A percentile compares a stretch with the other conserved stretches of the same genome.
phyloP scores from a whole-genome alignment of 179 eudicot genomes.

The Gypsophila paniculata region DNA sequence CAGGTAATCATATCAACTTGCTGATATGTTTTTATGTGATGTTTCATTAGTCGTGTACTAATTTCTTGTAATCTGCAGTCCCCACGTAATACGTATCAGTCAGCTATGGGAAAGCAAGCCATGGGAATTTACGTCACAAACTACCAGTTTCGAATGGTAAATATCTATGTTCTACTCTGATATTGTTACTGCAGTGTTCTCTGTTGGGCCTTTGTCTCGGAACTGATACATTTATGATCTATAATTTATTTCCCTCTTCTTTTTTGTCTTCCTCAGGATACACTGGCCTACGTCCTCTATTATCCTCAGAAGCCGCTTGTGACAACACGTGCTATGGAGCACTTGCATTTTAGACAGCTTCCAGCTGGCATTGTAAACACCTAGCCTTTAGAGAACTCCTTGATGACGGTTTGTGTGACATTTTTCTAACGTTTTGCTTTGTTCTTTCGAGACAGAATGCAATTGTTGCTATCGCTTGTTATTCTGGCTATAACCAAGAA shows the following conservation, averaged over 20 bases:
- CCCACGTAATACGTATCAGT: constrained; percentile 95
- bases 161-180: not conserved
- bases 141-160: constrained; percentile 89
- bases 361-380: constrained; percentile 81
- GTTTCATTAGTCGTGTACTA: constrained; percentile 8
- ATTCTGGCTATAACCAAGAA: constrained; percentile 95
- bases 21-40: not conserved
- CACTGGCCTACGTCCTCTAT: constrained; percentile 85
- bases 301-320: constrained; percentile 96
- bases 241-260: not conserved
- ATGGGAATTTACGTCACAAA: constrained; percentile 98
- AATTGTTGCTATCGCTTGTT: constrained; percentile 87
- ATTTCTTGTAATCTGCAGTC: constrained; percentile 43
- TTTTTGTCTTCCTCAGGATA: constrained; percentile 44
- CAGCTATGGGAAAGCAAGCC: constrained; percentile 99
- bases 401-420: not conserved
- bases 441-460: constrained; percentile 50
- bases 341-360: constrained; percentile 86
- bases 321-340: constrained; percentile 96
- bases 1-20: constrained; percentile 42
- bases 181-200: not conserved
- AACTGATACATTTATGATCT: not conserved
- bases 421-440: constrained; percentile 1
- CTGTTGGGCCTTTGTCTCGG: not conserved
- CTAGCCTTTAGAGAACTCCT: not conserved